These are phyloP conservation scores for Paramecium primaurelia DNA, from an alignment of 73 alveolate species.

Conservation along the genomic window DNA sequence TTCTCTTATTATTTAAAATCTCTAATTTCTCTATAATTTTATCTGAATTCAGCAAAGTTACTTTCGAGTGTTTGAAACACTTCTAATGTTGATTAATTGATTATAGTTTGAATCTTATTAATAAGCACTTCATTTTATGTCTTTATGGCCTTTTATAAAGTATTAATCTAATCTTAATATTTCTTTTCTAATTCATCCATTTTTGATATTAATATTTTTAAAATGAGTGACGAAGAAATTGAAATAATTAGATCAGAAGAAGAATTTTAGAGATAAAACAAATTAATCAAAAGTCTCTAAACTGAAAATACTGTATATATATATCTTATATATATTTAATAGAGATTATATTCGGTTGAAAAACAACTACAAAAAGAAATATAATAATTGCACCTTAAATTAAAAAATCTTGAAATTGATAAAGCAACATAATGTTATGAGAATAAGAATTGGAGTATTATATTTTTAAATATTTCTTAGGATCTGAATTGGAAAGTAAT, in stretches of 20 bases:
- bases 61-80: neutral
- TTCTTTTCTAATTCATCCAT: neutral
- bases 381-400: neutral
- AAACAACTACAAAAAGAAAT: neutral
- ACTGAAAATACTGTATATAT: neutral
- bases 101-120: neutral
- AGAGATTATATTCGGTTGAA: neutral
- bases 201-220: neutral
- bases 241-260: neutral
- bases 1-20: neutral
- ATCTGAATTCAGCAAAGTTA: neutral
- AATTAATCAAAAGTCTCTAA: neutral
- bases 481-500: neutral
- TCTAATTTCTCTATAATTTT: neutral
- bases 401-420: neutral
- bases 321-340: neutral
- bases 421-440: neutral
- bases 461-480: neutral
- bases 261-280: neutral
- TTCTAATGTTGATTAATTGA: neutral
- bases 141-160: neutral
- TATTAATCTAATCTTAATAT: neutral
- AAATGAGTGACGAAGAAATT: neutral
- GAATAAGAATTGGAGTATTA: neutral
- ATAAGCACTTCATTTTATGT: neutral